A percentile compares a stretch with the other conserved stretches of the same genome.
These are phyloP conservation scores for Geum urbanum DNA, from an alignment of 306 rosid genomes.

Conservation along the genomic window DNA sequence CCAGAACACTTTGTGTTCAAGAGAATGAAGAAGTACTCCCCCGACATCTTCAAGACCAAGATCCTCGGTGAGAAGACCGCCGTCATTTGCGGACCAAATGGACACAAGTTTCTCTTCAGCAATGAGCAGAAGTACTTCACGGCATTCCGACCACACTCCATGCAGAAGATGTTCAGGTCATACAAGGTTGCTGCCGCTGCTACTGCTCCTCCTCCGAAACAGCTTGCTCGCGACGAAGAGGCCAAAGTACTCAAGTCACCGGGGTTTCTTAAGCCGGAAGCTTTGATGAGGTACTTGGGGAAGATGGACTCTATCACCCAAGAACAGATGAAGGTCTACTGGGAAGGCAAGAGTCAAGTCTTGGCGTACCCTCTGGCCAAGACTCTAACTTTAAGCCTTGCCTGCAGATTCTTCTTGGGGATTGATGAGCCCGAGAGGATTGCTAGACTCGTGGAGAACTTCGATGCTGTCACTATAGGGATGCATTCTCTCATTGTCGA, in stretches of 20 bases:
- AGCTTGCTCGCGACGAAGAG: slow-evolving; percentile 22
- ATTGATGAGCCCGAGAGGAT: slow-evolving; percentile 31
- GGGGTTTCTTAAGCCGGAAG: slow-evolving; percentile 61
- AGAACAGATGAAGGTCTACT: slow-evolving; percentile 39
- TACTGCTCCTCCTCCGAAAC: slow-evolving; percentile 1
- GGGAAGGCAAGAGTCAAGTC: slow-evolving; percentile 47
- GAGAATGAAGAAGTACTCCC: slow-evolving; percentile 42
- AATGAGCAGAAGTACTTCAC: slow-evolving; percentile 57
- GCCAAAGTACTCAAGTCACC: slow-evolving; percentile 29
- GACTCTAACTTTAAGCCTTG: slow-evolving; percentile 37
- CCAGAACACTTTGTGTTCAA: slow-evolving; percentile 39
- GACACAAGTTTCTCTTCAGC: slow-evolving; percentile 50
- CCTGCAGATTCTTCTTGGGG: slow-evolving; percentile 46
- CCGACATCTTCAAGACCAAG: slow-evolving; percentile 50
- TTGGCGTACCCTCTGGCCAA: slow-evolving; percentile 45
- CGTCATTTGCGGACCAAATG: slow-evolving; percentile 51
- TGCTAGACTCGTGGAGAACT: slow-evolving; percentile 28
- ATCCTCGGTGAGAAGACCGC: slow-evolving; percentile 57
- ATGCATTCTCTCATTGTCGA: slow-evolving; percentile 44
- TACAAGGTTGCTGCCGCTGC: slow-evolving; percentile 22
- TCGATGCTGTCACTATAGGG: slow-evolving; percentile 43
- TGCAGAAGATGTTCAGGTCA: slow-evolving; percentile 32
- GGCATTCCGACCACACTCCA: slow-evolving; percentile 34
- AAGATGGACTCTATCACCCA: slow-evolving; percentile 42
- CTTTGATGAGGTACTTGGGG: slow-evolving; percentile 48